phyloP scores from a whole-genome alignment of 495 filamentous ascomycete genomes.

The Platismatia glauca region DNA sequence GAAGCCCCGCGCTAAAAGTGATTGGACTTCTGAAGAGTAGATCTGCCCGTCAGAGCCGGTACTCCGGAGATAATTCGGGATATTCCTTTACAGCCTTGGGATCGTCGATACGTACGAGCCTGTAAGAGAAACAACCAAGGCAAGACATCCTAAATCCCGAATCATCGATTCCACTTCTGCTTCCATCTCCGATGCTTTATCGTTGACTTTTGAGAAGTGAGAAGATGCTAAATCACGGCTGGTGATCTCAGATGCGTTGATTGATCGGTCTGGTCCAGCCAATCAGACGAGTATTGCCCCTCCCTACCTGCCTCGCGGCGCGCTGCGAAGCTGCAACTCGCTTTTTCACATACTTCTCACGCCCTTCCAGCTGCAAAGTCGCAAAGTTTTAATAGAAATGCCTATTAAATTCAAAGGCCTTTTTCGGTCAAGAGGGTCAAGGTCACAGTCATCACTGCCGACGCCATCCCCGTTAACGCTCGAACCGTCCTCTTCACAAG shows the following conservation, averaged over 20 bases:
- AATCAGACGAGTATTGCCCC: constrained; percentile 2
- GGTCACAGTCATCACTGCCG: constrained; percentile 4
- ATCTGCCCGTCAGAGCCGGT: too few species aligned
- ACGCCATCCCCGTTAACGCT: constrained; percentile 2
- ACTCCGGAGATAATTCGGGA: too few species aligned
- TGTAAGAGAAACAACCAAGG: too few species aligned
- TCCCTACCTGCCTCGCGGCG: neutral
- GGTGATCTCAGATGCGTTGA: neutral
- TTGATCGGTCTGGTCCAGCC: neutral
- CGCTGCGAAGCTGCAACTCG: neutral
- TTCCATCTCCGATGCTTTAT: too few species aligned
- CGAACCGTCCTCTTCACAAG: neutral
- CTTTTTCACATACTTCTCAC: neutral
- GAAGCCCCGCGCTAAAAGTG: neutral
- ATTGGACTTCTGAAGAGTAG: too few species aligned
- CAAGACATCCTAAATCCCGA: too few species aligned
- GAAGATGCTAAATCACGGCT: neutral
- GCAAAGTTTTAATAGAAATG: constrained; percentile 6
- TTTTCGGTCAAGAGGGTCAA: constrained; percentile 4
- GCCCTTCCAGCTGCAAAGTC: constrained; percentile 1
- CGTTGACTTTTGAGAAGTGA: neutral
- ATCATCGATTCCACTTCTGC: too few species aligned
- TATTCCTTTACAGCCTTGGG: too few species aligned
- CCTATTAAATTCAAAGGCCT: neutral
- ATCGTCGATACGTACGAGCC: too few species aligned